Base-by-base conservation (phyloP, 805 yeast species). In the Wickerhamomyces mucosus region DNA sequence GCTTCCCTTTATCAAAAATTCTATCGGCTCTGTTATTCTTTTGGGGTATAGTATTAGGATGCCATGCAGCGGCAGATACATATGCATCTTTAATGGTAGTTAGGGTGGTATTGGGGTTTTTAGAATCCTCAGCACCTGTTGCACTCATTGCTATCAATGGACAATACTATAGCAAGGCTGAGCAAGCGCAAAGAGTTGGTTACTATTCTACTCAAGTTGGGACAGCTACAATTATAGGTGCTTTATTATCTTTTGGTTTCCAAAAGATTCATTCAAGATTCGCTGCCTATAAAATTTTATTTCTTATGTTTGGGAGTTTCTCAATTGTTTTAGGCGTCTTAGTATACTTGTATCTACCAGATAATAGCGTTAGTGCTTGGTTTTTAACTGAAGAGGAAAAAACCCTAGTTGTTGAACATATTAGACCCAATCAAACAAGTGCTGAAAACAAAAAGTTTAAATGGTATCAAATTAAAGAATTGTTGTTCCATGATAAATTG, bases 131-230 rank as follows among this genome's bases (percentile, higher is more conserved):
- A n/a, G 62, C 71, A 29, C 69, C 75, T 3, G 72, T 73, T 4
- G 70, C 73, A 0, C 60, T 72, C 35, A 63, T 72, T 28, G 57
- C 71, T 17, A 59, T 75, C 26, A 66, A 72, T 32, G 69, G 77
- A 10, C 70, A 70, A 75, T 76, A 72, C 56, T 76, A 72, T 50
- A 63, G 65, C 20, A 63, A 63, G 34, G 48, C 61, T 6, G 75
- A 70, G 41, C 76, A 69, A 45, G 57, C 65, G n/a, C 53, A 59
- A 18, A 55, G 75, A 42, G 68, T 69, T 37, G 75, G 75, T 4
- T 60, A 58, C 28, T 68, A 73, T 70, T 66, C 72, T 4, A 55
- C 64, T n/a, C 69, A 65, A 48, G 69, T 74, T 2, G 78, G 79
- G 16, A 51, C 58, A 7, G 69, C 62, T 15, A 60, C 58, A 21